Percentiles rank a stretch among this genome's conserved stretches.
Conservation (phyloP, 179 eudicot species). For the Vitellaria paradoxa region DNA sequence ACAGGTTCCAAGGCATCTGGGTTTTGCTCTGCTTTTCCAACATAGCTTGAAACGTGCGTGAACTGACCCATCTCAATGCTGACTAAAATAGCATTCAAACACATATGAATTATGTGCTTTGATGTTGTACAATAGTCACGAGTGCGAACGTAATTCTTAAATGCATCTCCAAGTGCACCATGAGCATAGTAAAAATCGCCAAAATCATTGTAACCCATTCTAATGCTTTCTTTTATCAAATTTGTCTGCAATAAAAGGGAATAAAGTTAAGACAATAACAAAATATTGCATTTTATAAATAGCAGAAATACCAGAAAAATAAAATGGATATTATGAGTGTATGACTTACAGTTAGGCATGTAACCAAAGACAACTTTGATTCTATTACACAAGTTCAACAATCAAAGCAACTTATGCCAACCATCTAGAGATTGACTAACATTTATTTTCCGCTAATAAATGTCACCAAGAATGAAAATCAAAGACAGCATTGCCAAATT, state of each 20-base stretch:
- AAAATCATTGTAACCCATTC: conserved; percentile 97
- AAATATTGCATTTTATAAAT: background rate
- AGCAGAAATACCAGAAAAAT: background rate
- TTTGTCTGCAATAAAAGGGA: conserved; percentile 62
- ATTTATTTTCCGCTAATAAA: background rate
- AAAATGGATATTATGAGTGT: background rate
- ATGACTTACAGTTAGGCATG: no score
- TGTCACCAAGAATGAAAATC: background rate
- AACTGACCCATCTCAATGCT: conserved; percentile 98
- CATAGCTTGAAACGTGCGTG: conserved; percentile 86
- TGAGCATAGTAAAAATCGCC: conserved; percentile 89
- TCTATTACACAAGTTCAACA: background rate
- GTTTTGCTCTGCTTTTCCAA: conserved; percentile 83
- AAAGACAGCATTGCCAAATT: background rate
- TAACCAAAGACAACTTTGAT: background rate
- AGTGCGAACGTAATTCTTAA: conserved; percentile 83
- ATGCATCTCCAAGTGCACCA: conserved; percentile 91
- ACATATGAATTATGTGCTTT: conserved; percentile 88
- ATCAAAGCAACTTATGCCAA: no score
- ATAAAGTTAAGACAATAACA: background rate
- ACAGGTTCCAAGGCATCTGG: conserved; percentile 61
- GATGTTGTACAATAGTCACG: conserved; percentile 97
- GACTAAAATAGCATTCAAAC: conserved; percentile 85
- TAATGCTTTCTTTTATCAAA: conserved; percentile 94
- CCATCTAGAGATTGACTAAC: no score